These are phyloP conservation scores for Scheffersomyces quercinus DNA, from an alignment of 1,139 yeast genomes.

Conservation along the genomic window DNA sequence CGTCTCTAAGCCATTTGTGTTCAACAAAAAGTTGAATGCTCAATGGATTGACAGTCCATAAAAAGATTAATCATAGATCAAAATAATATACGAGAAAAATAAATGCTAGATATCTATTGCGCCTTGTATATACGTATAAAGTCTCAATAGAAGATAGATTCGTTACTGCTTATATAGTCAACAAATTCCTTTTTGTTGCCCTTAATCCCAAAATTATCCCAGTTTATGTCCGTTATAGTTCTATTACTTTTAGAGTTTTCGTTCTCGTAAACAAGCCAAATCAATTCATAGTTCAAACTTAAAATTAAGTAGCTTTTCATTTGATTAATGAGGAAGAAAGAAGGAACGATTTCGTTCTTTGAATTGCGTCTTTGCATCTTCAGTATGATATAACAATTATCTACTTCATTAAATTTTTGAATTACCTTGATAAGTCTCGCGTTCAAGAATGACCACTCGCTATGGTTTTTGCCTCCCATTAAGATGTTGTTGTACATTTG, in stretches of 20 bases:
- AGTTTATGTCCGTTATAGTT: slow-evolving; percentile 16
- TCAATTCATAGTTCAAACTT: slow-evolving; percentile 42
- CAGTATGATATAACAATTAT: slow-evolving; percentile 11
- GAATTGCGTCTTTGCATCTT: slow-evolving; percentile 1
- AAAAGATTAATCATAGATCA: not conserved
- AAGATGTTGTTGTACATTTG: slow-evolving; percentile 24
- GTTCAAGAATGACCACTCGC: slow-evolving; percentile 28
- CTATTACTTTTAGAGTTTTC: slow-evolving; percentile 10
- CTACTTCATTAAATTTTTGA: slow-evolving; percentile 28
- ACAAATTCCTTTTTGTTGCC: slow-evolving; percentile 19
- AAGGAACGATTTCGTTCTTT: slow-evolving; percentile 6
- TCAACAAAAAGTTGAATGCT: slow-evolving; percentile 19
- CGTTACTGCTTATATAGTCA: slow-evolving; percentile 19
- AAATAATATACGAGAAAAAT: not conserved
- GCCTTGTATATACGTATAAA: slow-evolving; percentile 1
- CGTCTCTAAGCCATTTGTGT: slow-evolving; percentile 21
- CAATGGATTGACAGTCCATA: slow-evolving; percentile 19
- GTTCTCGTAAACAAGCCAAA: slow-evolving; percentile 39
- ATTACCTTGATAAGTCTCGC: slow-evolving; percentile 30
- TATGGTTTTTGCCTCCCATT: slow-evolving; percentile 14
- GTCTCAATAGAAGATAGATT: slow-evolving; percentile 15
- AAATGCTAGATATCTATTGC: not conserved
- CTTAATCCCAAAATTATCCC: slow-evolving; percentile 33
- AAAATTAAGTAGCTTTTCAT: slow-evolving; percentile 43
- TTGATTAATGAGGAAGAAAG: slow-evolving; percentile 33